These are phyloP conservation scores for Tolypocladium ophioglossoides DNA, from an alignment of 2,329 filamentous ascomycete genomes.

Conservation along the genomic window DNA sequence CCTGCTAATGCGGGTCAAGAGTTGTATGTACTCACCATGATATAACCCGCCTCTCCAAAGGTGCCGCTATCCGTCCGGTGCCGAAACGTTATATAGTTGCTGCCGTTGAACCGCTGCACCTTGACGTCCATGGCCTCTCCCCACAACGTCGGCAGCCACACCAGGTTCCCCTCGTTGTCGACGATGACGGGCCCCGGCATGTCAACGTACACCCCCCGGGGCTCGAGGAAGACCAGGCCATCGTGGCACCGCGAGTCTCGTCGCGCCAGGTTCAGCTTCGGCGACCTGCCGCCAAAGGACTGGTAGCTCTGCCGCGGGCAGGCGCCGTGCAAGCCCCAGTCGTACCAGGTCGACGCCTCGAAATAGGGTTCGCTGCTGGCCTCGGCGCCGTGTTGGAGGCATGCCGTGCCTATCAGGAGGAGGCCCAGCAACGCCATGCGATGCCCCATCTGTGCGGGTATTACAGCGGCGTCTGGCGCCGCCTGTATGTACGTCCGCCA, in stretches of 20 bases:
- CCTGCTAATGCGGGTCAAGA: not conserved
- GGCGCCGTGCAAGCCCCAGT: constrained; percentile 13
- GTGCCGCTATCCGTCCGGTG: constrained; percentile 24
- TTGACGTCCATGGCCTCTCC: constrained; percentile 15
- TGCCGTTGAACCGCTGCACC: not conserved
- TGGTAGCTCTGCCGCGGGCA: constrained; percentile 10
- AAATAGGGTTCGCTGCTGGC: not conserved
- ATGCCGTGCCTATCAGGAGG: not conserved
- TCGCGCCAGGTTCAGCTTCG: constrained; percentile 20
- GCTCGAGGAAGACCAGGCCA: constrained; percentile 27
- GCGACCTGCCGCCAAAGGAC: constrained; percentile 13
- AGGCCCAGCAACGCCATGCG: not conserved
- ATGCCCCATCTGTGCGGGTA: not conserved
- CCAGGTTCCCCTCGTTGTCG: constrained; percentile 29
- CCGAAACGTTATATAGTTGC: constrained; percentile 8
- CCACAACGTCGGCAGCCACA: constrained; percentile 30
- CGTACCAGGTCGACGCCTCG: constrained; percentile 7
- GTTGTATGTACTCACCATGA: not conserved
- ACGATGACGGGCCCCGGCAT: constrained; percentile 31
- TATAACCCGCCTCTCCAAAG: not conserved
- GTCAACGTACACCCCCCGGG: constrained; percentile 21
- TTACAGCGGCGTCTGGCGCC: not conserved
- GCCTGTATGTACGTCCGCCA: not conserved
- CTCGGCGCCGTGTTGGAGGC: not conserved
- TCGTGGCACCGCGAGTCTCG: constrained; percentile 23